phyloP scores from a whole-genome alignment of 306 rosid genomes.

The Trifolium subterraneum region DNA sequence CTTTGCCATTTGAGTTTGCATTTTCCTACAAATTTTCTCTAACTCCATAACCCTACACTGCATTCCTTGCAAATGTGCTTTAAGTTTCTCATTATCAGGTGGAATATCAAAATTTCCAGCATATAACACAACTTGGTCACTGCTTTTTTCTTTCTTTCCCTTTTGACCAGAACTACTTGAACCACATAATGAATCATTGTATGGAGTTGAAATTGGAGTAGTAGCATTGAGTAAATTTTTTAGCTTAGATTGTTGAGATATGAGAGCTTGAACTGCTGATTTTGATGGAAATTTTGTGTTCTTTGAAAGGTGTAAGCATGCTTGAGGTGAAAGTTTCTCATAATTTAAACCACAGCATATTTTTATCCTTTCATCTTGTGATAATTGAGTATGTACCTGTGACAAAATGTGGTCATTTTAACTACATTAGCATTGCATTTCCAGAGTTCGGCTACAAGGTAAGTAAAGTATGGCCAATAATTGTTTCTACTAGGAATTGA shows the following conservation, averaged over 20 bases:
- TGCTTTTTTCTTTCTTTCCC: conserved; percentile 53
- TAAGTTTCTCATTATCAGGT: conserved; percentile 65
- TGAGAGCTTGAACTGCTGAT: conserved; percentile 64
- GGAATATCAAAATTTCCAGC: conserved; percentile 62
- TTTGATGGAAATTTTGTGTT: conserved; percentile 73
- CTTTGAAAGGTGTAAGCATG: conserved; percentile 63
- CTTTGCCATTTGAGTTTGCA: conserved; percentile 82
- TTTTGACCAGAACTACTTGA: conserved; percentile 39
- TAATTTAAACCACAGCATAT: conserved; percentile 70
- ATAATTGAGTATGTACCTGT: conserved; percentile 82
- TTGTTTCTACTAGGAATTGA: no score
- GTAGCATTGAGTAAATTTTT: conserved; percentile 55
- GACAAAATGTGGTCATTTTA: conserved; percentile 37
- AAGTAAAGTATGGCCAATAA: no score
- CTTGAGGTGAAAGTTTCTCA: conserved; percentile 79
- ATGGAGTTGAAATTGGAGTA: conserved; percentile 48
- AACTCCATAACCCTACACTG: conserved; percentile 88
- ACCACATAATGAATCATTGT: conserved; percentile 48
- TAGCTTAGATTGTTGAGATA: conserved; percentile 72
- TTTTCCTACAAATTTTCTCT: conserved; percentile 79
- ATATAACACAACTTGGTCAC: conserved; percentile 63
- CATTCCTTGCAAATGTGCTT: conserved; percentile 84
- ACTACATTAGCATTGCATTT: conserved; percentile 18
- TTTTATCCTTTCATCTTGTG: conserved; percentile 77
- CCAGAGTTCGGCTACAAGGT: no score